Conservation (phyloP, 345 rosid genomes). For the Kernera saxatilis region DNA sequence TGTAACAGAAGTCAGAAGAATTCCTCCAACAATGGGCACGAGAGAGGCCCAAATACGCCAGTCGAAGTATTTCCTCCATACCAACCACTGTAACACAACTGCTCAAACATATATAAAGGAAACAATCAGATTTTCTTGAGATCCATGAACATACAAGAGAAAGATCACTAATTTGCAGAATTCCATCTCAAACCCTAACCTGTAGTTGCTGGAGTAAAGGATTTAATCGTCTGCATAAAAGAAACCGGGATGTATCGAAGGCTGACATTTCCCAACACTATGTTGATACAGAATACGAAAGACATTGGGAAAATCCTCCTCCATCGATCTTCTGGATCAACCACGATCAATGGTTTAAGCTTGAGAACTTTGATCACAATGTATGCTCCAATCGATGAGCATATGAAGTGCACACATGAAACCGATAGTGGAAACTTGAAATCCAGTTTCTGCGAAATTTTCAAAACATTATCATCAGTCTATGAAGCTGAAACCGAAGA, state of each 20-base stretch:
- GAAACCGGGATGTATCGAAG: slow-evolving; percentile 96
- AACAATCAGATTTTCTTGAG: slow-evolving; percentile 21
- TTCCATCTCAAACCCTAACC: slow-evolving; percentile 38
- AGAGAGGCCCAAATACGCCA: slow-evolving; percentile 98
- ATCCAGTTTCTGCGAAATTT: slow-evolving; percentile 67
- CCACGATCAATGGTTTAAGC: slow-evolving; percentile 79
- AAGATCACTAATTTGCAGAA: neutral
- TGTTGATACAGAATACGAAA: slow-evolving; percentile 92
- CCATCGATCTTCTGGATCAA: slow-evolving; percentile 96
- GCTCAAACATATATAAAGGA: slow-evolving; percentile 12
- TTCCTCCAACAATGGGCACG: slow-evolving; percentile 95
- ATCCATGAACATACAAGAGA: neutral
- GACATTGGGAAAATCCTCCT: slow-evolving; percentile 98
- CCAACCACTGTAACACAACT: slow-evolving; percentile 97
- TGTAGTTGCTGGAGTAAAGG: slow-evolving; percentile 99
- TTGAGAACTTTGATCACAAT: slow-evolving; percentile 79
- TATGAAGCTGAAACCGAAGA: neutral
- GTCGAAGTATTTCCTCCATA: slow-evolving; percentile 94
- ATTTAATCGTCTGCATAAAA: slow-evolving; percentile 98
- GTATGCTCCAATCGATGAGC: slow-evolving; percentile 96
- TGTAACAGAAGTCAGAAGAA: slow-evolving; percentile 87
- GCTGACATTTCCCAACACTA: slow-evolving; percentile 94
- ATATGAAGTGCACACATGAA: slow-evolving; percentile 92
- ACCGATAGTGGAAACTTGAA: slow-evolving; percentile 95
- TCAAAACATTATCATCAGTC: neutral